A percentile compares a stretch with the other conserved stretches of the same genome.
phyloP scores from a whole-genome alignment of 176 grass and related monocot species.

The Paspalum notatum region DNA sequence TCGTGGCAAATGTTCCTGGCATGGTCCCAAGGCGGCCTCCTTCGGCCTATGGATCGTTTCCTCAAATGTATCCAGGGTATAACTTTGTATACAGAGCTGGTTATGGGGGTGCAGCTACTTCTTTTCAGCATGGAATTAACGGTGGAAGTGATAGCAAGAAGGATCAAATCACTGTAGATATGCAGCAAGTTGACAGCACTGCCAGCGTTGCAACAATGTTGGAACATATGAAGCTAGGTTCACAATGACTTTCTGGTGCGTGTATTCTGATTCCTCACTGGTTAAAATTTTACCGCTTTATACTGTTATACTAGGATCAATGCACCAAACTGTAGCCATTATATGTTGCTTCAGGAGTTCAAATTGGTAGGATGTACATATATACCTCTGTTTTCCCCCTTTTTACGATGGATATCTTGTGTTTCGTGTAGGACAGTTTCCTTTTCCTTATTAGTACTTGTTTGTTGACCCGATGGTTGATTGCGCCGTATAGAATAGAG shows the following conservation, averaged over 20 bases:
- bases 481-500: too few species aligned
- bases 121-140: constrained; percentile 50
- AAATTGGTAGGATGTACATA: not conserved
- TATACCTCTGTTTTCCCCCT: too few species aligned
- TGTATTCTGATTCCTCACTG: constrained; percentile 1
- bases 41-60: constrained; percentile 43
- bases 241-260: constrained; percentile 71
- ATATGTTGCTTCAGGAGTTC: not conserved
- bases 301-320: not conserved
- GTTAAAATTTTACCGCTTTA: constrained; percentile 12
- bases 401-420: too few species aligned
- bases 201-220: constrained; percentile 43
- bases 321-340: not conserved
- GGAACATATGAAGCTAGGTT: constrained; percentile 70
- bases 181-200: constrained; percentile 45
- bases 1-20: constrained; percentile 41
- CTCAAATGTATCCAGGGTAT: constrained; percentile 51
- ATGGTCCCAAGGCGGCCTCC: constrained; percentile 52
- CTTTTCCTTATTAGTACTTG: too few species aligned
- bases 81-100: constrained; percentile 50
- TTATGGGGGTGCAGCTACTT: constrained; percentile 42
- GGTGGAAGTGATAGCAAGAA: constrained; percentile 51
- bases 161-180: constrained; percentile 37
- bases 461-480: too few species aligned
- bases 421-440: too few species aligned